Evolutionary conservation across 495 filamentous ascomycete genomes (phyloP).

Genomic region (Aspergillus campestris): DNA sequence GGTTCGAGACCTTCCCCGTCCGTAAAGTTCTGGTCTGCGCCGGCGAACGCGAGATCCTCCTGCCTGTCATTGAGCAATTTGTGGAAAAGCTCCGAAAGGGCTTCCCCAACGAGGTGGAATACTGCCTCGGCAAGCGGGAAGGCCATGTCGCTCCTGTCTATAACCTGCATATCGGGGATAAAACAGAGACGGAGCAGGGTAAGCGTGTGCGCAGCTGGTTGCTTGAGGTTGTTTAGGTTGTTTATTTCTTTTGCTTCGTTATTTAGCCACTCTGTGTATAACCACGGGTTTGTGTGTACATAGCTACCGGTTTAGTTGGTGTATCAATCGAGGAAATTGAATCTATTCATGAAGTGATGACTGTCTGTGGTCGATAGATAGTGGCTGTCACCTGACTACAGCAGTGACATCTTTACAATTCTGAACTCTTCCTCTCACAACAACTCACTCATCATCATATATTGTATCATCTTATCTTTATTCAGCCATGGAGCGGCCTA

Average conservation of each 20-base stretch:
- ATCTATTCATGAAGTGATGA: too few relatives aligned
- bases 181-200: conserved; percentile 32
- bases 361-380: too few relatives aligned
- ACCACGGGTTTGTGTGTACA: not conserved
- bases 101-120: conserved; percentile 22
- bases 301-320: not conserved
- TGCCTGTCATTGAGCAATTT: conserved; percentile 49
- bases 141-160: conserved; percentile 39
- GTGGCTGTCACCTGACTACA: too few relatives aligned
- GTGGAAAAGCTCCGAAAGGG: conserved; percentile 29
- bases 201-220: conserved; percentile 26
- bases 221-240: conserved; percentile 14
- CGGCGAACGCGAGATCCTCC: conserved; percentile 51
- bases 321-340: too few relatives aligned
- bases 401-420: too few relatives aligned
- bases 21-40: conserved; percentile 43
- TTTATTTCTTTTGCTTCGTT: not conserved
- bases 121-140: conserved; percentile 30
- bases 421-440: too few relatives aligned
- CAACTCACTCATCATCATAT: too few relatives aligned
- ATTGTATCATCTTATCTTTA: too few relatives aligned
- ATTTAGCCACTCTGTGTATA: not conserved
- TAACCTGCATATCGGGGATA: conserved; percentile 30
- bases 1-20: conserved; percentile 44
- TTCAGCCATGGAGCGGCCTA: too few relatives aligned